Percentiles rank a stretch among this genome's conserved stretches.
These are phyloP conservation scores for Tetrahymena borealis DNA, from an alignment of 73 alveolate species.

Conservation along the genomic window DNA sequence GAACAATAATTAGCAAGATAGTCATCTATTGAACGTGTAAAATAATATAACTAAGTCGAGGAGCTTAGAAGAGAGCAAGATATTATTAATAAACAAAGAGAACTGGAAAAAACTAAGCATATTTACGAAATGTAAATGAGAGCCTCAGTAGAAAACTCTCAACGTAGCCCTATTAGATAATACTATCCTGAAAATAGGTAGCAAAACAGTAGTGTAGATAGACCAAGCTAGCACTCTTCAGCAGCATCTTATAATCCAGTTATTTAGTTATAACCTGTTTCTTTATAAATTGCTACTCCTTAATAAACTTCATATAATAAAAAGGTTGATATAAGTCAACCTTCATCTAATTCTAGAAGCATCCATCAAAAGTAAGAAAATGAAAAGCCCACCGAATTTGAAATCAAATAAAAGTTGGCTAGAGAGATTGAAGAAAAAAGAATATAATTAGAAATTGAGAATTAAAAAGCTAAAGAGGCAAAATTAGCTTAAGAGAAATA, in stretches of 20 bases:
- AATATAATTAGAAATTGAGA: background rate
- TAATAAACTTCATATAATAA: background rate
- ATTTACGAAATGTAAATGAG: background rate
- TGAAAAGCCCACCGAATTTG: background rate
- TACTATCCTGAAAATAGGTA: background rate
- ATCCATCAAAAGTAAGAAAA: background rate
- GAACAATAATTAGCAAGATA: background rate
- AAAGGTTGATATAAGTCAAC: background rate
- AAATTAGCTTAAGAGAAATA: background rate
- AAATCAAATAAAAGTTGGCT: background rate
- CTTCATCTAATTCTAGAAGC: background rate
- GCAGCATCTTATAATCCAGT: background rate
- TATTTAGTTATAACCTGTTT: background rate
- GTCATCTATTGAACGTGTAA: background rate
- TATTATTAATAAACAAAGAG: background rate
- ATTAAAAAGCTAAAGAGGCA: background rate
- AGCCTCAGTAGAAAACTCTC: background rate
- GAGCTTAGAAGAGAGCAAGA: background rate
- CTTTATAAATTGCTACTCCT: background rate
- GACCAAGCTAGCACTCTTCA: too few species aligned
- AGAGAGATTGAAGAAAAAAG: background rate
- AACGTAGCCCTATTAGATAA: background rate
- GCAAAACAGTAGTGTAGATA: too few species aligned
- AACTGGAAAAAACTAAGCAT: background rate
- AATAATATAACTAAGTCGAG: background rate